These are phyloP conservation scores for Aspergillus affinis DNA, from an alignment of 495 filamentous ascomycete genomes.

Conservation along the genomic window DNA sequence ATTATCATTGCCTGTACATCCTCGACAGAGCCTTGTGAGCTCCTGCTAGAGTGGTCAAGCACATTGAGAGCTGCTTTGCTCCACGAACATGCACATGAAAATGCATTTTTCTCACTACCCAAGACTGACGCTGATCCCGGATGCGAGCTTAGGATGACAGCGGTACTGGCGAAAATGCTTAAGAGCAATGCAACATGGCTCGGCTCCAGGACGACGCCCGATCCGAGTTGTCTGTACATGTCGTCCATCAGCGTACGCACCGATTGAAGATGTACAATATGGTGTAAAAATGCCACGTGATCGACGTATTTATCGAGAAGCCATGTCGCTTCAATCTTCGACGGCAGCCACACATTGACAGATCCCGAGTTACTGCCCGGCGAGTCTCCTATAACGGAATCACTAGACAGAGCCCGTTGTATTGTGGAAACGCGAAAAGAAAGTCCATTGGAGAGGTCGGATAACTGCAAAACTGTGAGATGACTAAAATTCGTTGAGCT, in stretches of 20 bases:
- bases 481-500: too few species aligned
- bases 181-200: neutral
- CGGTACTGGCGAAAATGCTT: neutral
- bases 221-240: neutral
- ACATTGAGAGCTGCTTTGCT: neutral
- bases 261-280: neutral
- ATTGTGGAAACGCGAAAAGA: too few species aligned
- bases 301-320: constrained; percentile 5
- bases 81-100: neutral
- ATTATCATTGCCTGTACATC: constrained; percentile 3
- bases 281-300: neutral
- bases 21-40: neutral
- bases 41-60: neutral
- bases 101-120: neutral
- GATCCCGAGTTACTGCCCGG: too few species aligned
- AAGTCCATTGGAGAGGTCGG: too few species aligned
- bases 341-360: neutral
- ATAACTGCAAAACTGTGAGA: too few species aligned
- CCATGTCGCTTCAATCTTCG: constrained; percentile 12
- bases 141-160: neutral
- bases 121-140: neutral
- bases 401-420: too few species aligned
- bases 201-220: neutral
- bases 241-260: neutral
- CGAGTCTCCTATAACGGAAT: too few species aligned